phyloP scores from a whole-genome alignment of 768 basidiomycete genomes.

The Wakefieldia striispora region DNA sequence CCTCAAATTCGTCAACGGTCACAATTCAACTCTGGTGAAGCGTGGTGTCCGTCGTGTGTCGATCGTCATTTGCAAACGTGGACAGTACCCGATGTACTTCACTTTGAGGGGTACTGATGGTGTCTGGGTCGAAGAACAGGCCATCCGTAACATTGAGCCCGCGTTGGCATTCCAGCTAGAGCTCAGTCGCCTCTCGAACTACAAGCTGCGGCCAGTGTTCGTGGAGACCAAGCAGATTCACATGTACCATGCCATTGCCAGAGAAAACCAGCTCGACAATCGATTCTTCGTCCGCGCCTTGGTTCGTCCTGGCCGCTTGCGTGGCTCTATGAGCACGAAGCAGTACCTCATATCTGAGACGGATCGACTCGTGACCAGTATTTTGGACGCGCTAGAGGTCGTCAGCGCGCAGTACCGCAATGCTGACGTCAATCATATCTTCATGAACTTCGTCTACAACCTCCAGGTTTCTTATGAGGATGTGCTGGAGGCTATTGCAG shows the following conservation, averaged over 20 bases:
- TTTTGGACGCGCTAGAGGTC: constrained; percentile 93
- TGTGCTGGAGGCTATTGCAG: constrained; percentile 94
- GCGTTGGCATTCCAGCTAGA: constrained; percentile 98
- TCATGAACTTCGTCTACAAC: constrained; percentile 98
- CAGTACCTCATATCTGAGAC: constrained; percentile 99
- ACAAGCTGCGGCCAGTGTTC: constrained; percentile 94
- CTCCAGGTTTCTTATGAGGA: constrained; percentile 95
- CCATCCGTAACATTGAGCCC: constrained; percentile 97
- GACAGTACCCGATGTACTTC: constrained; percentile 92
- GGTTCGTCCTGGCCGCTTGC: constrained; percentile 91
- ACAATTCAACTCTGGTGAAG: constrained; percentile 54
- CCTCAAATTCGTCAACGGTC: constrained; percentile 66
- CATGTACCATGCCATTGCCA: constrained; percentile 93
- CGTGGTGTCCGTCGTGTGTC: constrained; percentile 92
- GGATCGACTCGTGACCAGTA: constrained; percentile 90
- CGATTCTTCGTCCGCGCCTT: constrained; percentile 98
- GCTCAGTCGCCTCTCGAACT: constrained; percentile 93
- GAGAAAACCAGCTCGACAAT: constrained; percentile 96
- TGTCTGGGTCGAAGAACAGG: constrained; percentile 89
- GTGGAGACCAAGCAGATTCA: constrained; percentile 98
- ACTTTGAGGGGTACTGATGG: constrained; percentile 77
- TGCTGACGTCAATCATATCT: constrained; percentile 97
- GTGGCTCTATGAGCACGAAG: constrained; percentile 90
- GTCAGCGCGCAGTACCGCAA: constrained; percentile 87
- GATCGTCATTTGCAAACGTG: constrained; percentile 85